Evolutionary conservation across 352 stramenopile genomes (phyloP), one percentile per base, ranked within the genome.

Genomic region (Globisporangium okanoganense): DNA sequence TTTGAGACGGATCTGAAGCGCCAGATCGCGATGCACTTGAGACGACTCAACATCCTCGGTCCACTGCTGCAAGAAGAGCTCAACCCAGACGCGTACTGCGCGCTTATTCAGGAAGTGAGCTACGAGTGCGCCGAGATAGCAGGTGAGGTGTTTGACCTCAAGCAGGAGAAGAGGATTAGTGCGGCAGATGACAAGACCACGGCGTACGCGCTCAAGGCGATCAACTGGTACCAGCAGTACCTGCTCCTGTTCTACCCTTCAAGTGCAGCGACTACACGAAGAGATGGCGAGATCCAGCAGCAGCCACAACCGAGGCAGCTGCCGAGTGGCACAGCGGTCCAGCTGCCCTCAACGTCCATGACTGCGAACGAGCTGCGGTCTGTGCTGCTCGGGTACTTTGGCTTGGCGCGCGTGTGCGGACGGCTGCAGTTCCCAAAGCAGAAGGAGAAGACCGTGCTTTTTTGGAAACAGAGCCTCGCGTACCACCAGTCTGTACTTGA

Each of bases 141-240:
- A 2, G 67, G 69, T 29, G 75, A 87, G 22, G 54, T 92, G 0
- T 83, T 79, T 29, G 82, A 92, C 52, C 65, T 89, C 18, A 92
- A 92, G 52, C 70, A 72, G 40, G 73, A 66, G 51, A 76, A 81
- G 41, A 74, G 75, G 18, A 27, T 52, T 5, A 25, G 54, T 35
- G 58, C 71, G 20, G 36, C 29, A 16, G 64, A 75, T 25, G 58
- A 65, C 31, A 88, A 87, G 59, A 62, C 78, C 5, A 80, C 67
- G 20, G 49, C 58, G 55, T 90, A 89, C 50, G 69, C 67, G 5
- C 64, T 90, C 65, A 85, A 90, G 61, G 76, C 79, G 7, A 69
- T 90, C 27, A 71, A 82, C 50, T 90, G 76, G 58, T 90, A 88
- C 63, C 77, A 89, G 60, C 72, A 85, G 59, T 92, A 87, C 33